Conservation (phyloP, 805 yeast species). For the Clavispora phyllophila region DNA sequence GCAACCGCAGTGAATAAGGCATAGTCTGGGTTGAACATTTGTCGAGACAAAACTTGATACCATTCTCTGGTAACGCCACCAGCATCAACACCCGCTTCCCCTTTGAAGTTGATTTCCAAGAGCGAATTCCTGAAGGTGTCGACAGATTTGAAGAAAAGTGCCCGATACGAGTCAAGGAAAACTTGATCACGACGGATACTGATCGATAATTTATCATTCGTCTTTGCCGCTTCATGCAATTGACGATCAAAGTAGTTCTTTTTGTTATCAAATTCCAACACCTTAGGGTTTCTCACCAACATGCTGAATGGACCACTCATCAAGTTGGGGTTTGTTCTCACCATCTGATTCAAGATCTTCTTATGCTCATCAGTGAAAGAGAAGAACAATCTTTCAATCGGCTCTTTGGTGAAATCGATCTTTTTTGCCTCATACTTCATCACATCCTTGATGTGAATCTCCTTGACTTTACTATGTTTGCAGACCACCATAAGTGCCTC, state of each 20-base stretch:
- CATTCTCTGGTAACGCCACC: conserved; percentile 98
- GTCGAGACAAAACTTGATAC: conserved; percentile 91
- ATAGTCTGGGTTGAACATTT: conserved; percentile 94
- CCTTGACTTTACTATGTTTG: conserved; percentile 69
- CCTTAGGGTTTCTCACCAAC: conserved; percentile 81
- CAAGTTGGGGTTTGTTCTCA: conserved; percentile 80
- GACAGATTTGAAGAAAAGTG: conserved; percentile 71
- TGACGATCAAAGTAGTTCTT: conserved; percentile 76
- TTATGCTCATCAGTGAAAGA: conserved; percentile 86
- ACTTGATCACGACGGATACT: conserved; percentile 84
- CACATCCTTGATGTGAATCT: conserved; percentile 48
- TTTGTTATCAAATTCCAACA: conserved; percentile 92
- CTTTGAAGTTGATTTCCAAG: conserved; percentile 77
- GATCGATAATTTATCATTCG: conserved; percentile 49
- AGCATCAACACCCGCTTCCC: conserved; percentile 96
- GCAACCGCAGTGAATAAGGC: conserved; percentile 90
- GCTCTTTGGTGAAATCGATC: conserved; percentile 66
- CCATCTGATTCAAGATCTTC: conserved; percentile 85
- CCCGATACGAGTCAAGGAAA: conserved; percentile 82
- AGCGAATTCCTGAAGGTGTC: conserved; percentile 69
- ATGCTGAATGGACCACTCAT: conserved; percentile 95
- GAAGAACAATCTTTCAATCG: conserved; percentile 73
- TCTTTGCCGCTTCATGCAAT: conserved; percentile 49
- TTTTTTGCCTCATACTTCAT: conserved; percentile 57
- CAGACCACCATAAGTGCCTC: conserved; percentile 96